Base-by-base conservation (phyloP, 306 rosid genomes). In the Crotalaria pallida region DNA sequence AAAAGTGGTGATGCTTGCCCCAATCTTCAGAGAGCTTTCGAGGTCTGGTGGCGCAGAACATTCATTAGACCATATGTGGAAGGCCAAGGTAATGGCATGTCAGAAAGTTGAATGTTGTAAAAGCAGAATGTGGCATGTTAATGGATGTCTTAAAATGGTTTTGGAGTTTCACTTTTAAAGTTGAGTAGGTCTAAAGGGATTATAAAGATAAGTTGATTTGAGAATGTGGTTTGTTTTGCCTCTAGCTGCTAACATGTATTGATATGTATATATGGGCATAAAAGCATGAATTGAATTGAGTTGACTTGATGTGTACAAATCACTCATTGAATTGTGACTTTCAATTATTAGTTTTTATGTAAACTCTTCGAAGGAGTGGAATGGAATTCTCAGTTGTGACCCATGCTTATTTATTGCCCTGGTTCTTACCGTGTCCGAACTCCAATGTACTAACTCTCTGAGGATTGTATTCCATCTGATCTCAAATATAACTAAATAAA, bases 41-140 rank as follows among this genome's bases (percentile, higher is more conserved):
- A 92, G 72, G 98, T 92, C 4, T 92, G 98, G 98, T 89, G 98
- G 98, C 78, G 98, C 26, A 84, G 98, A 55, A 89, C 98, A 55
- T 92, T 92, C 63, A 79, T 89, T 51, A 82, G 92, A 68, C 96
- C 92, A 2, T 82, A 84, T 26, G 67, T 73, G 23, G 95, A 87
- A 51, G 78, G 76, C 24, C 89, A 89, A 72, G 86, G 82, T 36
- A 84, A 65, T 74, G 69, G 58, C 22, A 76, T 77, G 77, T 57
- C 83, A 62, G 92, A 85, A 81, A 57, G 71, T 74, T 77, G 79
- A 72, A 68, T 55, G 77, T 24, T 71, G 45, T 62, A 82, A 45
- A 75, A 78, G 81, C 64, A 67, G 74, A 55, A 59, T 43, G 74
- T 65, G 47, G 41, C 55, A 13, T 68, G 72, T 52, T 67, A 6